These are phyloP conservation scores for Pseudocercospora vitis DNA, from an alignment of 2,329 filamentous ascomycete species.

Conservation along the genomic window DNA sequence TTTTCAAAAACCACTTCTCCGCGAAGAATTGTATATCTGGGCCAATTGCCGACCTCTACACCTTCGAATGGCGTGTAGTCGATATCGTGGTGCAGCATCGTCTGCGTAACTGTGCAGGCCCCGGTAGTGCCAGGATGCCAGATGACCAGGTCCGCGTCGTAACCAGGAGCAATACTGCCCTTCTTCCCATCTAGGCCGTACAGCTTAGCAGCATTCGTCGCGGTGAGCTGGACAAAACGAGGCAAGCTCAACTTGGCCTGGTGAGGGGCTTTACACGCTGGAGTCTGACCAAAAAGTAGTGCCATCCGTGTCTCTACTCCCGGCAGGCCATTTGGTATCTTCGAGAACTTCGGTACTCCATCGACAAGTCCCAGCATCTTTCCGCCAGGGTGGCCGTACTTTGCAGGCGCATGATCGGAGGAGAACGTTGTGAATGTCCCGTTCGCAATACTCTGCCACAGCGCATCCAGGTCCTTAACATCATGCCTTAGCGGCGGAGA, in stretches of 20 bases:
- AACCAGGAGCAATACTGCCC: constrained; percentile 45
- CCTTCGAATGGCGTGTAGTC: constrained; percentile 66
- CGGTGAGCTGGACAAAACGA: constrained; percentile 48
- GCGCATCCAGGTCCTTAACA: constrained; percentile 35
- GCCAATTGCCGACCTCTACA: constrained; percentile 58
- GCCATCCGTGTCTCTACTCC: constrained; percentile 47
- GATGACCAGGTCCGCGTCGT: constrained; percentile 48
- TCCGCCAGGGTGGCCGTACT: constrained; percentile 40
- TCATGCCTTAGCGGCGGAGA: constrained; percentile 38
- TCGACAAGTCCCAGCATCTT: constrained; percentile 42
- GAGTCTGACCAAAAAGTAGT: constrained; percentile 41
- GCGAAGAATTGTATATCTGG: constrained; percentile 59
- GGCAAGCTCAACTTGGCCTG: constrained; percentile 36
- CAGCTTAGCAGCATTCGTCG: constrained; percentile 47
- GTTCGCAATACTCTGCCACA: constrained; percentile 40
- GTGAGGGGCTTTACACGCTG: constrained; percentile 31
- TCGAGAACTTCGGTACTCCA: constrained; percentile 40
- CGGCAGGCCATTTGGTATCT: constrained; percentile 48
- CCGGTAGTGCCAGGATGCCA: constrained; percentile 41
- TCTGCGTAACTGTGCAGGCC: constrained; percentile 38
- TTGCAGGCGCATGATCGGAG: constrained; percentile 43
- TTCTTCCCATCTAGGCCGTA: constrained; percentile 45
- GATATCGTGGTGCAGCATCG: constrained; percentile 59
- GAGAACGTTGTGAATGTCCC: constrained; percentile 39
- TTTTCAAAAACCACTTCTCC: constrained; percentile 61